These are phyloP conservation scores for Collybiopsis confluens DNA, from an alignment of 768 basidiomycete species.

Conservation along the genomic window DNA sequence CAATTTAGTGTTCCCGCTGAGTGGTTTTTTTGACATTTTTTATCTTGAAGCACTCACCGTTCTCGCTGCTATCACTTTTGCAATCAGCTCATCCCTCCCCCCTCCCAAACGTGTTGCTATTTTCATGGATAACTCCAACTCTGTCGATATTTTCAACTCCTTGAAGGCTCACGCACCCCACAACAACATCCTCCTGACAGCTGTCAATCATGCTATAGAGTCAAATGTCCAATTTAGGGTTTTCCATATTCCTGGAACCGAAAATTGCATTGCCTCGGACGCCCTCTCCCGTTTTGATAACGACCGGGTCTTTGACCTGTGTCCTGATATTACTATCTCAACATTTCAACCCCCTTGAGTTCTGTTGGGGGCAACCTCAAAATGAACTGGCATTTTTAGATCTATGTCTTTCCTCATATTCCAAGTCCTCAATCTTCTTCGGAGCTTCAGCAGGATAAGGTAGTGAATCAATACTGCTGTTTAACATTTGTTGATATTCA, in stretches of 20 bases:
- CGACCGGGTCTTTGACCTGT: not conserved
- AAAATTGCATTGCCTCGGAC: conserved; percentile 20
- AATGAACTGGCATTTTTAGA: no score
- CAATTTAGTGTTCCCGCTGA: not conserved
- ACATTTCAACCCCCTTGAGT: not conserved
- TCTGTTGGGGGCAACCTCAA: not conserved
- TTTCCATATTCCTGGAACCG: conserved; percentile 17
- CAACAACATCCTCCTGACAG: conserved; percentile 13
- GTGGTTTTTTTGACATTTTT: not conserved
- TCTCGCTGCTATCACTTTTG: not conserved
- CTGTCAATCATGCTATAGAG: conserved; percentile 10
- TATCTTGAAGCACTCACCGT: not conserved
- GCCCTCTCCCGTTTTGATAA: conserved; percentile 13
- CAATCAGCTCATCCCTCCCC: not conserved
- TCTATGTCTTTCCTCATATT: no score
- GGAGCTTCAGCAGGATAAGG: no score
- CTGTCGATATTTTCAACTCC: conserved; percentile 18
- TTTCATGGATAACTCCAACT: conserved; percentile 18
- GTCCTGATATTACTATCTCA: not conserved
- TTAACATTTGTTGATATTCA: no score
- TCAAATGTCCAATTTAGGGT: conserved; percentile 14
- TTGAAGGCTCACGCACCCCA: conserved; percentile 11
- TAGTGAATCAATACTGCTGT: no score
- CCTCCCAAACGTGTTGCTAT: not conserved
- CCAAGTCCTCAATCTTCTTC: no score